These are phyloP conservation scores for Penicillium sp. DNA, from an alignment of 2,329 filamentous ascomycete genomes.

Conservation along the genomic window DNA sequence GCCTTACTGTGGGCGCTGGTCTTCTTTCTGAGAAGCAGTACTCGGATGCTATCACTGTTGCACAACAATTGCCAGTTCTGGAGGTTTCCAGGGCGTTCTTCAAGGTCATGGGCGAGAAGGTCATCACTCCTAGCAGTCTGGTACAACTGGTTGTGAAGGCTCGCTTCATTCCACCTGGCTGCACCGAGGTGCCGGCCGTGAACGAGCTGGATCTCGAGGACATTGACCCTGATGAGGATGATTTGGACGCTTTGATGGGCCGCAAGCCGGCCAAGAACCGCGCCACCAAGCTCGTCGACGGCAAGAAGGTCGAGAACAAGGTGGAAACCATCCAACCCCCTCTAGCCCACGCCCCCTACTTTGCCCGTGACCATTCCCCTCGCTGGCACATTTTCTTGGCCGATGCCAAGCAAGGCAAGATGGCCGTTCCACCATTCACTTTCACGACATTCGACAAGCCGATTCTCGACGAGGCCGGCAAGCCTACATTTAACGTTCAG, in stretches of 20 bases:
- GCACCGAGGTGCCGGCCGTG: conserved; percentile 68
- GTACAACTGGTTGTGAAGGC: conserved; percentile 95
- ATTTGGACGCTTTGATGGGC: conserved; percentile 79
- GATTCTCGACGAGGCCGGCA: conserved; percentile 73
- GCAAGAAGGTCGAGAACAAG: conserved; percentile 56
- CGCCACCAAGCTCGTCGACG: conserved; percentile 57
- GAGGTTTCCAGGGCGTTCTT: conserved; percentile 92
- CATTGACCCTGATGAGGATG: conserved; percentile 86
- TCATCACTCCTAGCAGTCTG: conserved; percentile 86
- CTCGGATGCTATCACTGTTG: conserved; percentile 69
- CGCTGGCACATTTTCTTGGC: conserved; percentile 93
- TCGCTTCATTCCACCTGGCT: conserved; percentile 86
- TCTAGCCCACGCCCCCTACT: conserved; percentile 86
- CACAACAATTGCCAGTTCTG: conserved; percentile 78
- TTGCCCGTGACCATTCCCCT: conserved; percentile 82
- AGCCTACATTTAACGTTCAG: conserved; percentile 91
- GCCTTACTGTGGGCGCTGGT: conserved; percentile 65
- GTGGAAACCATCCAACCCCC: conserved; percentile 70
- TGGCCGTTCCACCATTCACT: conserved; percentile 94
- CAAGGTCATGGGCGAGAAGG: conserved; percentile 93
- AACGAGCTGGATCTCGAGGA: conserved; percentile 82
- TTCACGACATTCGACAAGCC: conserved; percentile 91
- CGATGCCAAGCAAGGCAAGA: conserved; percentile 90
- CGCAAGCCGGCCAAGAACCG: conserved; percentile 65
- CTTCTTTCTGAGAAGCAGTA: conserved; percentile 77